These are phyloP conservation scores for Kwoniella heveanensis DNA, from an alignment of 768 basidiomycete species.

Conservation along the genomic window DNA sequence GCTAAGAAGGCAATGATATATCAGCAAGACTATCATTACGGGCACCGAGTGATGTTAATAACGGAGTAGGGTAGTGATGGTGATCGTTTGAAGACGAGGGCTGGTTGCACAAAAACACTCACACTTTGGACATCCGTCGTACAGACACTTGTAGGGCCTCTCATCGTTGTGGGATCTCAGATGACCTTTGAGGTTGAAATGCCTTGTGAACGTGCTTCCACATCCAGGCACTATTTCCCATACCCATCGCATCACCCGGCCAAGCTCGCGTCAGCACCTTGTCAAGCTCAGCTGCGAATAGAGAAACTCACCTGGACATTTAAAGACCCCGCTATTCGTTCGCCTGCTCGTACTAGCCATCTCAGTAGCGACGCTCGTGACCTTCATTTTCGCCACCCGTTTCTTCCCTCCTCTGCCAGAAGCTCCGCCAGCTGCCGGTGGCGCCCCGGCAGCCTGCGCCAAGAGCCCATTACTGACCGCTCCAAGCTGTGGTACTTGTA, in stretches of 20 bases:
- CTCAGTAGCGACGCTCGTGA: constrained; percentile 86
- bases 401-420: constrained; percentile 22
- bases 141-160: constrained; percentile 90
- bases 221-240: constrained; percentile 73
- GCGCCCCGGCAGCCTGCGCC: not conserved
- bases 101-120: constrained; percentile 18
- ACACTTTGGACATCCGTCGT: constrained; percentile 85
- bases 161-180: constrained; percentile 92
- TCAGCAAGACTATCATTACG: no score
- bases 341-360: constrained; percentile 81
- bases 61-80: no score
- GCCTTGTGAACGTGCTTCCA: constrained; percentile 82
- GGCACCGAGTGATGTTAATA: no score
- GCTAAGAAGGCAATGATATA: constrained; percentile 18
- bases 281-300: not conserved
- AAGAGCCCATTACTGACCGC: not conserved
- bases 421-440: not conserved
- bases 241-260: no score
- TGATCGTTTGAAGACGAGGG: no score
- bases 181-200: constrained; percentile 95
- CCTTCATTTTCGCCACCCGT: constrained; percentile 70
- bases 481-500: constrained; percentile 5
- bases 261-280: not conserved
- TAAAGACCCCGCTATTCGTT: constrained; percentile 84
- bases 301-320: constrained; percentile 62